These are phyloP conservation scores for Penicillium tannophilum DNA, from an alignment of 495 filamentous ascomycete genomes.

Conservation along the genomic window DNA sequence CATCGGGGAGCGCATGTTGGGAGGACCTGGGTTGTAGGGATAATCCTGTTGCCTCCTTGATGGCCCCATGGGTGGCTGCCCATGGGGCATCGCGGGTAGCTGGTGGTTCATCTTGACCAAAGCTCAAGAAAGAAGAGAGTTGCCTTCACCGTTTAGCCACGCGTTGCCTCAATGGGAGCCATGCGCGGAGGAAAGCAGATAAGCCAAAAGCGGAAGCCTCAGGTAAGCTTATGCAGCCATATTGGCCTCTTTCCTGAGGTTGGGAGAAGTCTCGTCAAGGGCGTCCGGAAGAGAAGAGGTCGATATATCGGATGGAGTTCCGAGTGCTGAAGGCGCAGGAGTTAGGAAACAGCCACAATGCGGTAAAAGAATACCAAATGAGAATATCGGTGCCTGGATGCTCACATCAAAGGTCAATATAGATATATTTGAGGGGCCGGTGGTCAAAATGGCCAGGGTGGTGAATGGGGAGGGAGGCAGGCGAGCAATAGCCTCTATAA, in stretches of 20 bases:
- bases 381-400: constrained; percentile 2
- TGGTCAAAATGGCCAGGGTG: neutral
- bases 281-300: constrained; percentile 1
- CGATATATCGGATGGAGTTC: constrained; percentile 12
- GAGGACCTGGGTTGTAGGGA: constrained; percentile 45
- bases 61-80: constrained; percentile 55
- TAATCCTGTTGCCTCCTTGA: constrained; percentile 53
- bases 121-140: constrained; percentile 32
- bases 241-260: constrained; percentile 24
- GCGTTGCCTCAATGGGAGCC: constrained; percentile 50
- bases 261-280: constrained; percentile 4
- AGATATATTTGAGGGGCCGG: neutral
- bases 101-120: constrained; percentile 58
- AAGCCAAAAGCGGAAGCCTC: constrained; percentile 23
- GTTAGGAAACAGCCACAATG: constrained; percentile 14
- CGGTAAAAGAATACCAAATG: constrained; percentile 1
- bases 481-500: constrained; percentile 9
- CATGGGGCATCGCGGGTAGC: constrained; percentile 55
- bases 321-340: constrained; percentile 13
- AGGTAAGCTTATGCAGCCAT: constrained; percentile 43
- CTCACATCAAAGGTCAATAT: constrained; percentile 3
- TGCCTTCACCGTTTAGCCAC: constrained; percentile 46
- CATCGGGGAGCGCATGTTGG: constrained; percentile 48
- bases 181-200: constrained; percentile 36
- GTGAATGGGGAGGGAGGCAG: constrained; percentile 7